A percentile compares a stretch with the other conserved stretches of the same genome.
Conservation (phyloP, 768 basidiomycete genomes). For the Austroboletus eburneus region DNA sequence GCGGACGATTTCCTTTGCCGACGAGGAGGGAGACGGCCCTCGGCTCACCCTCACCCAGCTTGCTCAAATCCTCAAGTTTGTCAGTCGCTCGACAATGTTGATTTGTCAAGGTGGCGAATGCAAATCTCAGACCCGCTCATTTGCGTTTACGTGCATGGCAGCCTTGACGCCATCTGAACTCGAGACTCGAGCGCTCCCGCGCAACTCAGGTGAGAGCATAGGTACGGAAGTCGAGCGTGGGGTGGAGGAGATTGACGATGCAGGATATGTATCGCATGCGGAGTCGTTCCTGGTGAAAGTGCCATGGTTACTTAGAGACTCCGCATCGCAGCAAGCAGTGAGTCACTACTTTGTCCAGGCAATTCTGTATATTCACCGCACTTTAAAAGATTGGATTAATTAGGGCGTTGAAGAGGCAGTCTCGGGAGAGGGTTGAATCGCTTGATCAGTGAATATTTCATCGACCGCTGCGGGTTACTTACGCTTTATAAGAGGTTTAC, state of each 20-base stretch:
- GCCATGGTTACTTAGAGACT: constrained; percentile 4
- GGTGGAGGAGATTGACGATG: neutral
- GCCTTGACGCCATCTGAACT: constrained; percentile 7
- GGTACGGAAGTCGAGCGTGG: too few relatives aligned
- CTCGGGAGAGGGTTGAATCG: too few relatives aligned
- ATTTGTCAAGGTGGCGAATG: constrained; percentile 10
- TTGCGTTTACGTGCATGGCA: constrained; percentile 9
- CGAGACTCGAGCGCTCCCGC: constrained; percentile 2
- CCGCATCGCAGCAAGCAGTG: constrained; percentile 1
- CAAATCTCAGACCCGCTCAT: constrained; percentile 10
- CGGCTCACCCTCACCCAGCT: constrained; percentile 5
- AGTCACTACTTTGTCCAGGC: too few relatives aligned
- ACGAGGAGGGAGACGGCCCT: too few relatives aligned
- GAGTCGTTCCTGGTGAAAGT: constrained; percentile 7
- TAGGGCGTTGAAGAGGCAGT: too few relatives aligned
- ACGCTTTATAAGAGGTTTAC: too few relatives aligned
- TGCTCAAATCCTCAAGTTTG: constrained; percentile 4
- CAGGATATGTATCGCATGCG: constrained; percentile 7
- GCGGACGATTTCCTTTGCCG: constrained; percentile 2
- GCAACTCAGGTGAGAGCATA: too few relatives aligned
- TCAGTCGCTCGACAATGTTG: constrained; percentile 1
- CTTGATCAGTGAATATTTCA: too few relatives aligned
- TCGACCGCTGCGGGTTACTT: too few relatives aligned
- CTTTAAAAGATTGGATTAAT: too few relatives aligned
- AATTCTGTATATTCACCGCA: too few relatives aligned